Base-by-base conservation (phyloP, 176 grass and related monocot species). In the Tillandsia leiboldiana region DNA sequence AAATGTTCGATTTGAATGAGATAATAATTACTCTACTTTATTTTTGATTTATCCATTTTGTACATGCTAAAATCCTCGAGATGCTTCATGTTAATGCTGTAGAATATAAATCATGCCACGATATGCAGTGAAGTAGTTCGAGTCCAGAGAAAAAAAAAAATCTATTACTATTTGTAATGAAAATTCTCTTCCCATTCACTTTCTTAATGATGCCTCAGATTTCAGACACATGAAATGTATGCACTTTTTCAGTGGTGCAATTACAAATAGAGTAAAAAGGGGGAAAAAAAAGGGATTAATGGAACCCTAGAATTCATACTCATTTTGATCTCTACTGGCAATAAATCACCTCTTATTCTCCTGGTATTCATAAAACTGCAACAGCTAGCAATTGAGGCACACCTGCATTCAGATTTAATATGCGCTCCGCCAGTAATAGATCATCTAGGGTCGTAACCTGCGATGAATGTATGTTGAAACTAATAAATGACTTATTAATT, bases 371-470 rank as follows among this genome's bases (percentile, higher is more conserved):
- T 17, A 13, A n/a, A 58, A 20, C 54, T 17, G 18, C 18, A 15
- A 20, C 33, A 18, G 54, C 17, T 8, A 59, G 9, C 14, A 59
- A 59, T 56, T 59, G 20, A 75, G 73, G 26, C 33, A 67, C 23
- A 22, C 18, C 65, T 12, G 20, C 23, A 8, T 72, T 67, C 20
- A 80, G 54, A 57, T 78, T 87, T 73, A 99, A 83, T 77, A 99
- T 73, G 51, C 94, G 84, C 82, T 99, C 94, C 20, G 94, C 94
- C 62, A 99, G 66, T 10, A 99, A 70, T 75, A 99, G 27, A 65
- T 99, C 95, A 73, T 99, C 95, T 18, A 90, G 95, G 48, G 95
- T 94, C 1, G 95, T 99, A 62, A 99, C 95, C 95, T 99, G 82
- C 57, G 70, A 72, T 9, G 77, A 52, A 52, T 70, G 52, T 2